Evolutionary conservation across 768 basidiomycete genomes (phyloP), one percentile per base, ranked within the genome.

Genomic region (Saitozyma sp.): DNA sequence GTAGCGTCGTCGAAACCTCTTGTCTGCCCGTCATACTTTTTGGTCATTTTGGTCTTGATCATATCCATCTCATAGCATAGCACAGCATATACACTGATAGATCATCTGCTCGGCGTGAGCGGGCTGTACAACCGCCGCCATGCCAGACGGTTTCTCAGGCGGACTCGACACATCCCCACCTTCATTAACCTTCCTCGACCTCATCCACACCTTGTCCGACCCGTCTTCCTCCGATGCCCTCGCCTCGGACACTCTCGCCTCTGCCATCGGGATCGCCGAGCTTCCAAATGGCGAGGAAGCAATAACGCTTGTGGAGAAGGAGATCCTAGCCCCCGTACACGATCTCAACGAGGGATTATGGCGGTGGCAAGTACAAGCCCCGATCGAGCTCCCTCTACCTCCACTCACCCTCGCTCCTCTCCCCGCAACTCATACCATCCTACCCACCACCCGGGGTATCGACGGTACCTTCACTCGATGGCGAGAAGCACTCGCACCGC

Each of bases 351-450:
- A 89, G 63, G 89, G 88, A 85, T 82, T 95, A 54, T 83, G 87
- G 57, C 84, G 83, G 41, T 93, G 93, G 80, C 93, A 95, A 84
- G 83, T 89, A 94, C 63, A 56, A 57, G 76, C 92, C 88, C 78
- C 86, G 81, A 85, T 68, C 78, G 83, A 55, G 71, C 88, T 54
- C 82, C 85, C 40, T 79, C 88, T 64, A 84, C 90, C 42, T 84
- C 86, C 9, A 39, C 56, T 73, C 16, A 70, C 67, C 6, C 65
- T 77, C 8, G 20, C 56, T 13, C 73, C 76, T 0, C 61, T 75
- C 3, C 69, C 73, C 8, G 68, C 67, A 14, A 78, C 78, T 40
- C 78, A 79, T 58, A 71, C 70, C 10, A 72, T 78, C 17, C 62
- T 73, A 3, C 75, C 78, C 14, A 57, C 66, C 0, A 62, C 58